Conservation (phyloP, 148 eudicot genomes). For the Chenopodium quinoa region DNA sequence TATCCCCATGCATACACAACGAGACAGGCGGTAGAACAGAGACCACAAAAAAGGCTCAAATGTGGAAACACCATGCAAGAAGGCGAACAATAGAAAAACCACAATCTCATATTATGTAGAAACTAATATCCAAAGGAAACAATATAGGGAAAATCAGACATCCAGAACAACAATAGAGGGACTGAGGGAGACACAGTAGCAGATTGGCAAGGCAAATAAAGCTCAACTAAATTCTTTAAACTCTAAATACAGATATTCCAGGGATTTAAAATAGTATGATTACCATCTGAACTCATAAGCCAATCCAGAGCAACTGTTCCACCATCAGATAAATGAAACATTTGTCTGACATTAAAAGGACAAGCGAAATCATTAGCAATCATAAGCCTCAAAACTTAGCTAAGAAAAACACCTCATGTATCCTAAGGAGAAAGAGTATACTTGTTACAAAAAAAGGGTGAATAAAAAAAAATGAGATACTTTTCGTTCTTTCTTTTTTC, state of each 20-base stretch:
- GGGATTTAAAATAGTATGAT: background rate
- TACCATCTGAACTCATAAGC: constrained; percentile 80
- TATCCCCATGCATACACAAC: background rate
- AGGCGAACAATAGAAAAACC: background rate
- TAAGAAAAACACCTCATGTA: background rate
- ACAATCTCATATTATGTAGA: background rate
- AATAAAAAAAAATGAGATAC: too few relatives aligned
- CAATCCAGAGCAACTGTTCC: constrained; percentile 94
- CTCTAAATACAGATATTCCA: background rate
- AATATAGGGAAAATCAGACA: background rate
- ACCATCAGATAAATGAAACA: constrained; percentile 81
- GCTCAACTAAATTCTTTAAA: background rate
- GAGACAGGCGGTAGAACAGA: background rate
- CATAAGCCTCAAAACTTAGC: background rate
- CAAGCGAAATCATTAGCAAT: constrained; percentile 3
- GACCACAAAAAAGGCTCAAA: background rate
- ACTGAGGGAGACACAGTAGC: background rate
- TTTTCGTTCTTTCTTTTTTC: too few relatives aligned
- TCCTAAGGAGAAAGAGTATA: background rate
- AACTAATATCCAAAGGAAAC: background rate
- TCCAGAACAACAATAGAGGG: background rate
- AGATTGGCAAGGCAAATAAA: background rate
- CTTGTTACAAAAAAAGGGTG: background rate
- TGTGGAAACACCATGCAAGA: background rate
- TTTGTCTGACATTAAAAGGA: constrained; percentile 47